These are phyloP conservation scores for Pseudoscleropodium purum DNA, from an alignment of 225 moss, liverwort and hornwort genomes.

Conservation along the genomic window DNA sequence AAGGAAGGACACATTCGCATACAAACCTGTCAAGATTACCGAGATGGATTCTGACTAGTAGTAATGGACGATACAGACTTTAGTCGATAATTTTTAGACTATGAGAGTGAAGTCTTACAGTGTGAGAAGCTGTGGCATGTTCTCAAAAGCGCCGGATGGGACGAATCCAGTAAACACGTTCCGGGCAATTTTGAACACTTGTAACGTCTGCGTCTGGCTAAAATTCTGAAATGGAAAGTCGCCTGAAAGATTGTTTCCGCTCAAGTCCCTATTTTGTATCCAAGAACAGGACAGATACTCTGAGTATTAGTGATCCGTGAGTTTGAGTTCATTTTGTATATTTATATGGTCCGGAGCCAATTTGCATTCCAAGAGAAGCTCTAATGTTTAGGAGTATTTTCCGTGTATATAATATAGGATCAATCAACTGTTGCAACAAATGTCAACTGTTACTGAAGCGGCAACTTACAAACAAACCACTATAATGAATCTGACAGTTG, in stretches of 20 bases:
- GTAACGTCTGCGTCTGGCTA: no score
- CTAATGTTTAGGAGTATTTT: not conserved
- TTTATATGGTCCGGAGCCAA: not conserved
- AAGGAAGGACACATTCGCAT: not conserved
- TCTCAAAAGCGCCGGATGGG: not conserved
- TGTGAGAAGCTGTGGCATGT: not conserved
- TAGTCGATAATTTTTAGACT: no score
- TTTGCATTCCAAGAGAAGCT: not conserved
- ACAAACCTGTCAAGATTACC: not conserved
- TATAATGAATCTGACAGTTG: not conserved
- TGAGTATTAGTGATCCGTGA: not conserved
- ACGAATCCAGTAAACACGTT: no score
- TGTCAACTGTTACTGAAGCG: not conserved
- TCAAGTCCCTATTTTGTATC: constrained; percentile 6
- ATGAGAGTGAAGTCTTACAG: not conserved
- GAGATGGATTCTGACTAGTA: not conserved
- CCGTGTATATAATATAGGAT: not conserved
- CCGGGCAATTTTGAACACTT: no score
- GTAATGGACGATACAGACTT: not conserved
- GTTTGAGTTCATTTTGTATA: not conserved
- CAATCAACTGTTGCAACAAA: not conserved
- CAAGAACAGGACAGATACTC: not conserved
- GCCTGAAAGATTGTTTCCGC: constrained; percentile 9
- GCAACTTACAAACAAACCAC: not conserved
- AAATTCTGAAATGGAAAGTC: not conserved